Evolutionary conservation across 169 alveolate species (phyloP).

Genomic region (Plasmodium blacklocki): DNA sequence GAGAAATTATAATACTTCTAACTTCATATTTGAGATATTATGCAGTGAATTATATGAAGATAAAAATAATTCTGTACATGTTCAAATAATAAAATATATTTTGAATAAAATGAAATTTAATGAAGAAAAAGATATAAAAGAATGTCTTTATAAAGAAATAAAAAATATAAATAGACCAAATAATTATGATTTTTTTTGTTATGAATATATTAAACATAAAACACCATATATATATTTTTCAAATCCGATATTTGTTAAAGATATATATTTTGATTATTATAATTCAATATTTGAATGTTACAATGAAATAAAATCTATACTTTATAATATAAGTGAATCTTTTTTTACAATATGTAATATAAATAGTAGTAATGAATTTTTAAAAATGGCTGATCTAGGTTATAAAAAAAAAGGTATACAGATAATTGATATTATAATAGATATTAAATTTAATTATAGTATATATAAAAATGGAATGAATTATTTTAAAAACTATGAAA

Average conservation of each 20-base stretch:
- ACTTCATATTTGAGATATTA: conserved; percentile 13
- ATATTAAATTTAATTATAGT: conserved; percentile 18
- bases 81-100: conserved; percentile 16
- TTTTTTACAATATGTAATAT: conserved; percentile 18
- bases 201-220: conserved; percentile 7
- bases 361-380: conserved; percentile 13
- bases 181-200: conserved; percentile 16
- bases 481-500: conserved; percentile 37
- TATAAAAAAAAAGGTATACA: conserved; percentile 16
- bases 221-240: conserved; percentile 18
- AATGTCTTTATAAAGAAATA: background rate
- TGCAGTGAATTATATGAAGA: conserved; percentile 31
- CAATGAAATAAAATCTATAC: conserved; percentile 26
- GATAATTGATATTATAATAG: conserved; percentile 22
- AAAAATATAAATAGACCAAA: background rate
- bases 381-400: conserved; percentile 41
- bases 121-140: conserved; percentile 4
- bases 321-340: conserved; percentile 22
- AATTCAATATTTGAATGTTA: background rate
- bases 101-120: conserved; percentile 21
- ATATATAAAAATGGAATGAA: conserved; percentile 31
- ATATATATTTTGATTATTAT: conserved; percentile 18
- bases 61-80: conserved; percentile 20
- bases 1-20: background rate
- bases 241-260: conserved; percentile 31